These are phyloP conservation scores for Teunomyces pallodes DNA, from an alignment of 805 yeast species.

Conservation along the genomic window DNA sequence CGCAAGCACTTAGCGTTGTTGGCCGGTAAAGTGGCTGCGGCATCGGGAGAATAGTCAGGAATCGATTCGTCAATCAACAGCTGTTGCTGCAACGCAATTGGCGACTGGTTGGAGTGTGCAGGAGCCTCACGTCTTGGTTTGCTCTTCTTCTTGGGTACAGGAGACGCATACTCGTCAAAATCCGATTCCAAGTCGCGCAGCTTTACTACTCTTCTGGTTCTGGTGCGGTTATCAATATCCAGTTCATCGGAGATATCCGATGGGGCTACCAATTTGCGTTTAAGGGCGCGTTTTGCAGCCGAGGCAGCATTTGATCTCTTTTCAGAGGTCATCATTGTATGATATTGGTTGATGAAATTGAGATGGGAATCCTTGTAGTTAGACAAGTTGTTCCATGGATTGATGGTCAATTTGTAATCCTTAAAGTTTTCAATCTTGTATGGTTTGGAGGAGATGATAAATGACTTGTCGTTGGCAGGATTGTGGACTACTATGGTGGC, in stretches of 20 bases:
- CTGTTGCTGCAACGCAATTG: slow-evolving; percentile 42
- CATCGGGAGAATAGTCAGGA: slow-evolving; percentile 81
- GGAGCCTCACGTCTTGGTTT: slow-evolving; percentile 32
- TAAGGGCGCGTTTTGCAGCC: slow-evolving; percentile 1
- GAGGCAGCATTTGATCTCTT: slow-evolving; percentile 4
- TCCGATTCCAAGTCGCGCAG: slow-evolving; percentile 24
- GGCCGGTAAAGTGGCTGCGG: slow-evolving; percentile 57
- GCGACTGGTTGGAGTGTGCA: slow-evolving; percentile 19
- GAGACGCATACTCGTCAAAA: slow-evolving; percentile 18
- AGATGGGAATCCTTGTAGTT: slow-evolving; percentile 50
- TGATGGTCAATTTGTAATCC: slow-evolving; percentile 46
- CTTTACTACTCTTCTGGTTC: slow-evolving; percentile 57
- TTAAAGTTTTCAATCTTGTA: slow-evolving; percentile 51
- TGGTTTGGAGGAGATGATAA: slow-evolving; percentile 7
- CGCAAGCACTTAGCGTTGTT: slow-evolving; percentile 65
- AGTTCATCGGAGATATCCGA: slow-evolving; percentile 4
- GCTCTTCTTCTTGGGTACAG: slow-evolving; percentile 42
- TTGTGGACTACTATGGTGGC: slow-evolving; percentile 6
- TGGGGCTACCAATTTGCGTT: slow-evolving; percentile 9
- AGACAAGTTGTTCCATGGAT: slow-evolving; percentile 49
- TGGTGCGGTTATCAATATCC: slow-evolving; percentile 44
- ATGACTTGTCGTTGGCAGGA: slow-evolving; percentile 8
- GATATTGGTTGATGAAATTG: slow-evolving; percentile 53
- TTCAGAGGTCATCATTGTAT: slow-evolving; percentile 19
- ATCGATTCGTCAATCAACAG: slow-evolving; percentile 64